Percentiles rank a stretch among this genome's conserved stretches.
phyloP scores from a whole-genome alignment of 139 green algal species.

The Axilococcus clingmanii region DNA sequence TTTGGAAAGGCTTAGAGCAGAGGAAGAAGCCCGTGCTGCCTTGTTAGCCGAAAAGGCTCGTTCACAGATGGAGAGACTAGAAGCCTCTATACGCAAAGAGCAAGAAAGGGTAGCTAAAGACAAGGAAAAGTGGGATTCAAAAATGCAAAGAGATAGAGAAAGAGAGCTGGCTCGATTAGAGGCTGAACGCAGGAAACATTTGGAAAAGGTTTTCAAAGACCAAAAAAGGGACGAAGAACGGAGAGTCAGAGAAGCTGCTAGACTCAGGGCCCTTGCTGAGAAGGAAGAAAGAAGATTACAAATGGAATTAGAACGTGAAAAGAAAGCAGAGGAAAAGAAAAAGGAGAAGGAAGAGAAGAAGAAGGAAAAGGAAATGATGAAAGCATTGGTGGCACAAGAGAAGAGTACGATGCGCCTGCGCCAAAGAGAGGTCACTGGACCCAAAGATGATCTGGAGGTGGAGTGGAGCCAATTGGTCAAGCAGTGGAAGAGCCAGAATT shows the following conservation, averaged over 20 bases:
- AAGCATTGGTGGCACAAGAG: constrained; percentile 44
- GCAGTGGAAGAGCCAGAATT: constrained; percentile 11
- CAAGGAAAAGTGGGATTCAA: constrained; percentile 19
- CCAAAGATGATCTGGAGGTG: constrained; percentile 67
- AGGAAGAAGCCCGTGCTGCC: constrained; percentile 8
- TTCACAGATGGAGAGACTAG: constrained; percentile 16
- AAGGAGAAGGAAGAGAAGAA: constrained; percentile 18
- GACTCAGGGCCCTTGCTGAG: constrained; percentile 21
- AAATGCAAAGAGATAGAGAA: constrained; percentile 26
- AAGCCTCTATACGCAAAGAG: constrained; percentile 12
- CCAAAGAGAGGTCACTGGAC: constrained; percentile 21
- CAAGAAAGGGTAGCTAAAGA: constrained; percentile 19
- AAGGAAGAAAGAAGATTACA: constrained; percentile 27
- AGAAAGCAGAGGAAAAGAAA: constrained; percentile 20
- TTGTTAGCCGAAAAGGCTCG: constrained; percentile 15
- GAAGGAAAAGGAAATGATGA: constrained; percentile 62
- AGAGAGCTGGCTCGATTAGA: constrained; percentile 34
- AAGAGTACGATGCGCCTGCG: constrained; percentile 27
- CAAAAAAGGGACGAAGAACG: constrained; percentile 33
- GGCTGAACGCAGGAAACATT: constrained; percentile 23
- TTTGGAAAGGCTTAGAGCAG: background rate
- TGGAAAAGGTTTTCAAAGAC: constrained; percentile 18
- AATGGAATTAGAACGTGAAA: constrained; percentile 20
- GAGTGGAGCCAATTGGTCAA: constrained; percentile 56
- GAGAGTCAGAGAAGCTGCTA: constrained; percentile 20